phyloP scores from a whole-genome alignment of 495 filamentous ascomycete genomes.

The Aspergillus steynii region DNA sequence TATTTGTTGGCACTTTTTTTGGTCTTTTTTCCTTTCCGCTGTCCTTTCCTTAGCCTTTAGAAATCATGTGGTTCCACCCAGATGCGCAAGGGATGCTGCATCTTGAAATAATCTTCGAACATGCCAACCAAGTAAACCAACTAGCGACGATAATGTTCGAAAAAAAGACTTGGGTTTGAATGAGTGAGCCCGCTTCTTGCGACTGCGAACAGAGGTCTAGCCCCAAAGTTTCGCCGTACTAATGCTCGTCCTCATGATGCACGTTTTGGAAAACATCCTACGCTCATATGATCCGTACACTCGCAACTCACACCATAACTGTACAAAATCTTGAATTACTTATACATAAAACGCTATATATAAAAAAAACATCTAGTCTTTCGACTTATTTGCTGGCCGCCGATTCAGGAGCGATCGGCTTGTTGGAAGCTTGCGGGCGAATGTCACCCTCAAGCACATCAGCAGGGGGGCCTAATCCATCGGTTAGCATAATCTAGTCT shows the following conservation, averaged over 20 bases:
- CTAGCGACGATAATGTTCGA: too few species aligned
- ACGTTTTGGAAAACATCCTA: background rate
- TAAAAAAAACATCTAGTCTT: constrained; percentile 17
- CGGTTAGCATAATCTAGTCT: constrained; percentile 26
- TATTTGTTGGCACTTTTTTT: background rate
- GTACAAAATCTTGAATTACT: background rate
- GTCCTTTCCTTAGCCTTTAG: too few species aligned
- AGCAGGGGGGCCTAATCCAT: constrained; percentile 53
- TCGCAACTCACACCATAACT: background rate
- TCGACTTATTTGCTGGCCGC: constrained; percentile 48
- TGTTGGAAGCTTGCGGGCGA: constrained; percentile 25
- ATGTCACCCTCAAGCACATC: constrained; percentile 55
- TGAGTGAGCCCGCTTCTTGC: too few species aligned
- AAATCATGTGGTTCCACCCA: too few species aligned
- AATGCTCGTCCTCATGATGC: too few species aligned
- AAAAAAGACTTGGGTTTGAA: too few species aligned
- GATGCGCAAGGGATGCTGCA: too few species aligned
- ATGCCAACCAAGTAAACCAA: too few species aligned
- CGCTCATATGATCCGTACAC: background rate
- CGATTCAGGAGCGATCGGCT: constrained; percentile 36
- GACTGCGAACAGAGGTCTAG: too few species aligned
- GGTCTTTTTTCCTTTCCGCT: too few species aligned
- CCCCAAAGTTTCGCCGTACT: too few species aligned
- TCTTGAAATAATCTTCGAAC: too few species aligned
- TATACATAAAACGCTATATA: constrained; percentile 30